phyloP scores from a whole-genome alignment of 306 rosid species.

The Vicia faba region DNA sequence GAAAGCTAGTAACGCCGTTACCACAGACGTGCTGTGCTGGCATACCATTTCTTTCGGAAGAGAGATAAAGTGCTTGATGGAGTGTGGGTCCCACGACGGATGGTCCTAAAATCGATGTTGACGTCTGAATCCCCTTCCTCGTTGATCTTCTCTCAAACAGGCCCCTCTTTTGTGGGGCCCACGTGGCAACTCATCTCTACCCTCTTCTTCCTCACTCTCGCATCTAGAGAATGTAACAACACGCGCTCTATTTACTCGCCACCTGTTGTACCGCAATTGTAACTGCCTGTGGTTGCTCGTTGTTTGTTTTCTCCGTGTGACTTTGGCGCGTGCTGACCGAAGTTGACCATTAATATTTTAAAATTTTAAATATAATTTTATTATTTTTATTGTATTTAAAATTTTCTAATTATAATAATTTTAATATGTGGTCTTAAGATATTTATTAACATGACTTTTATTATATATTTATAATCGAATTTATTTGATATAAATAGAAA shows the following conservation, averaged over 20 bases:
- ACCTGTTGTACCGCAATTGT: neutral
- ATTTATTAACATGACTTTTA: no score
- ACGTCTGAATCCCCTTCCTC: conserved; percentile 53
- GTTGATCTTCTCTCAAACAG: conserved; percentile 40
- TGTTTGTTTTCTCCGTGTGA: neutral
- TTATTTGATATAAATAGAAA: no score
- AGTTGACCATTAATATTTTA: no score
- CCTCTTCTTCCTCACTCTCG: neutral
- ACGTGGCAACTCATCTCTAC: neutral
- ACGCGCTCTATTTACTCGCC: neutral
- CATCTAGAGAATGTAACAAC: rapidly evolving
- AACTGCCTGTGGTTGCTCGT: conserved; percentile 4
- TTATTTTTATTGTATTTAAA: no score
- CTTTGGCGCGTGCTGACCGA: conserved; percentile 37
- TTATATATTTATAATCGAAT: no score
- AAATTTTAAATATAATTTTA: no score
- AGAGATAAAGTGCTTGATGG: conserved; percentile 16
- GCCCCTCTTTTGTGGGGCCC: conserved; percentile 39
- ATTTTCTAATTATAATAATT: no score
- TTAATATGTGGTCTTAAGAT: no score
- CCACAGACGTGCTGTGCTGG: conserved; percentile 18
- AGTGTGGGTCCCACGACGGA: conserved; percentile 48
- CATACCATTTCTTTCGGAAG: conserved; percentile 13
- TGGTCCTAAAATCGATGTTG: conserved; percentile 62
- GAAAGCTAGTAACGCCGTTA: conserved; percentile 33